Base-by-base conservation (phyloP, 2,329 filamentous ascomycete genomes). In the Claviceps citrina region DNA sequence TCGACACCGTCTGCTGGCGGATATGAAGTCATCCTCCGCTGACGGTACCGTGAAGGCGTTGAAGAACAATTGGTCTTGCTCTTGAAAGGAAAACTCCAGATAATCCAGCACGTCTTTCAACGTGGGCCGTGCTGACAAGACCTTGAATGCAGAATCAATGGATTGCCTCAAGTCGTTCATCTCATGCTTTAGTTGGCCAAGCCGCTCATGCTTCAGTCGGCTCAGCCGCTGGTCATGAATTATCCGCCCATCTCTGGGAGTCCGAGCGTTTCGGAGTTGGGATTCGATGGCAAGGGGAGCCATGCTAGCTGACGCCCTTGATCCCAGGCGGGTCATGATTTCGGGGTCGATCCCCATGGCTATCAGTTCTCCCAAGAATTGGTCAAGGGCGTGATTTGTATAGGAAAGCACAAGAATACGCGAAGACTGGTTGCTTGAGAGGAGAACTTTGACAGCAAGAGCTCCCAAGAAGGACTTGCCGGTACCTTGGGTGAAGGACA, bases 401-500 rank as follows among this genome's bases (percentile, higher is more conserved):
- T 75, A 84, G 20, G 71, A 76, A 2, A 81, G 54, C 0, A 86
- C 70, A 0, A 87, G 60, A 0, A 85, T 69, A n/a, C 31, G 0
- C 54, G 70, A 22, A 70, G 60, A 0, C 47, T 16, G 0, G 70
- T 73, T 5, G 49, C 1, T 70, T 52, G 12, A 33, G 16, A 75
- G 56, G 0, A 86, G 51, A 0, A 64, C 54, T 39, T 76, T 76
- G 0, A 73, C 69, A 1, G 78, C 60, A 2, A 81, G 58, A 0
- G 79, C 74, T 0, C 82, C 82, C 3, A 84, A 69, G 45, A 83
- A 83, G 0, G 79, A 84, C 47, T 87, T 87, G 1, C 82, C 82
- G 0, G 80, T 86, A 0, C 31, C 31, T 22, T 33, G n/a, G 6
- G 6, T 18, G 9, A 16, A 22, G 2, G 10, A n/a, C 8, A 18